Conservation (phyloP, 1,284 basidiomycete genomes). For the Irpex lacteus region DNA sequence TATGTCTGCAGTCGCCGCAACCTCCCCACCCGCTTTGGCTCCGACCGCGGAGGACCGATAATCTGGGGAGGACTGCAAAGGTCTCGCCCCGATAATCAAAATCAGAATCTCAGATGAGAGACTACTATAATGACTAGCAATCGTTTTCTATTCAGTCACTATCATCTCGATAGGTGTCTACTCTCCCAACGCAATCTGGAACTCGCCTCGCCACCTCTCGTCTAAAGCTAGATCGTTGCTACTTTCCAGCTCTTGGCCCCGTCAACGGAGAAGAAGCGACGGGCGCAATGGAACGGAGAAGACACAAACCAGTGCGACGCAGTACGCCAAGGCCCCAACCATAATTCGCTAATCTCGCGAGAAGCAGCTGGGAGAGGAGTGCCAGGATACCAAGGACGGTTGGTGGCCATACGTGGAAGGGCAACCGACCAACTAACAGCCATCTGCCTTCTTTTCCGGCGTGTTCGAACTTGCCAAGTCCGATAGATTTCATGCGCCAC, state of each 20-base stretch:
- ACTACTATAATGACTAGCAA: neutral
- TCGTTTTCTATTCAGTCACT: neutral
- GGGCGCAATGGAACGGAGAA: neutral
- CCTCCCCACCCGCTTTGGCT: neutral
- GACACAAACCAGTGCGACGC: neutral
- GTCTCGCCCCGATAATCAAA: conserved; percentile 1
- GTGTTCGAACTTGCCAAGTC: neutral
- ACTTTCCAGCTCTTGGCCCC: neutral
- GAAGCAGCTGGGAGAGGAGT: neutral
- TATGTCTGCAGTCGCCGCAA: neutral
- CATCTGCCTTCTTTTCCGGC: neutral
- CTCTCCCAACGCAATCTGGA: neutral
- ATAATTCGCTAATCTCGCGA: neutral
- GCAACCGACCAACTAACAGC: neutral
- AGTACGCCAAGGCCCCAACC: neutral
- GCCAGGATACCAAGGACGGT: too few species aligned
- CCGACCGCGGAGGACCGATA: neutral
- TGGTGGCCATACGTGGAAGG: neutral
- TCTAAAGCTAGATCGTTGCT: neutral
- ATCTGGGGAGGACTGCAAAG: neutral
- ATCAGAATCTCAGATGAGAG: conserved; percentile 1
- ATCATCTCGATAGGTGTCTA: neutral
- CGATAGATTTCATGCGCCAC: neutral
- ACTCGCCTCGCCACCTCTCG: neutral
- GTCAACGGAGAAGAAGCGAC: neutral